phyloP scores from a whole-genome alignment of 805 yeast genomes.

The Starmerella vitae region DNA sequence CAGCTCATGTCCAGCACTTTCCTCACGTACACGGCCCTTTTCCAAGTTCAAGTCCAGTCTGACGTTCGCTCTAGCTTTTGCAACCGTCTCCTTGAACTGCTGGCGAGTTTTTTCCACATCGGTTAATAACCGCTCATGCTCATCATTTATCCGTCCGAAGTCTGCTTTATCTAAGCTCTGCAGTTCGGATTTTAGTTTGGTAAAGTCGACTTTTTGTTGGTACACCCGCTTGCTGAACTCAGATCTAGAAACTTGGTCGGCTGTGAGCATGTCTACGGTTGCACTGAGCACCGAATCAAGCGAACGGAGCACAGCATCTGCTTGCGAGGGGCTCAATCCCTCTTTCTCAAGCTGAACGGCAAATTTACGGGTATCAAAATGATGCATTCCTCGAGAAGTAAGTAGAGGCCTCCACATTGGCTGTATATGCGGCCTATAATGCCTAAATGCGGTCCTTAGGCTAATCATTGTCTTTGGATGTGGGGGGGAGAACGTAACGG shows the following conservation, averaged over 20 bases:
- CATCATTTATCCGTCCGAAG: slow-evolving; percentile 65
- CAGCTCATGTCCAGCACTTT: slow-evolving; percentile 79
- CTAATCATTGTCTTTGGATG: too few species aligned
- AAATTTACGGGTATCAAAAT: slow-evolving; percentile 66
- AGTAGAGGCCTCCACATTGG: too few species aligned
- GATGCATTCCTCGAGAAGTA: slow-evolving; percentile 22
- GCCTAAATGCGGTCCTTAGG: too few species aligned
- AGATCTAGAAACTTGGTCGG: slow-evolving; percentile 74
- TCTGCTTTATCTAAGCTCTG: slow-evolving; percentile 80
- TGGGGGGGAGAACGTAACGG: too few species aligned
- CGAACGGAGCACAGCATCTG: slow-evolving; percentile 63
- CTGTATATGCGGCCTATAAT: too few species aligned
- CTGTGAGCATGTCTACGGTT: slow-evolving; percentile 60
- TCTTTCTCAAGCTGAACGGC: slow-evolving; percentile 51
- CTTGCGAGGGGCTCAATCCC: slow-evolving; percentile 64
- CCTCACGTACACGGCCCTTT: slow-evolving; percentile 91
- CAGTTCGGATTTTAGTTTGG: slow-evolving; percentile 82
- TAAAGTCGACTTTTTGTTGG: slow-evolving; percentile 93
- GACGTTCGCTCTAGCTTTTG: slow-evolving; percentile 79
- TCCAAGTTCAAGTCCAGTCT: slow-evolving; percentile 82
- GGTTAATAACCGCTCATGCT: slow-evolving; percentile 69
- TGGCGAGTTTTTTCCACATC: slow-evolving; percentile 80
- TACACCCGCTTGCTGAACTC: slow-evolving; percentile 72
- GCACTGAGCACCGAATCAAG: slow-evolving; percentile 65
- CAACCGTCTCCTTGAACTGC: slow-evolving; percentile 77